Evolutionary conservation across 75 land plant genomes (phyloP), one percentile per base, ranked within the genome.

Genomic region (Ceratopteris richardii): DNA sequence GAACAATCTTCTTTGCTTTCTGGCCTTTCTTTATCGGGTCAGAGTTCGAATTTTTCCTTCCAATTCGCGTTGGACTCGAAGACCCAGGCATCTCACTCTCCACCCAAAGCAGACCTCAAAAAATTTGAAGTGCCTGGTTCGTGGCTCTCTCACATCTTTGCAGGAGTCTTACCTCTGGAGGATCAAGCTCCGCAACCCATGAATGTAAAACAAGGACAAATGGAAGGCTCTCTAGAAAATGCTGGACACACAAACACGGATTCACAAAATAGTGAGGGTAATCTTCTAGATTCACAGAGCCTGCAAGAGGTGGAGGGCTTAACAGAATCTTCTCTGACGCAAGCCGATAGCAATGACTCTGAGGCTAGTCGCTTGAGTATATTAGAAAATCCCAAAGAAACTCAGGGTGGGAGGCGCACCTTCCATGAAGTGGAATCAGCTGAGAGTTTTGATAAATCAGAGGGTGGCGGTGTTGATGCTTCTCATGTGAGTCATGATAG

Each of bases 1-100:
- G 72, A 70, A 51, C 54, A 44, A 13, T 70, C 67, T 29, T 28
- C 69, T 12, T 42, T 66, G 20, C 52, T 64, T 20, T 57, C 68
- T 24, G 59, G 60, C 14, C 25, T 64, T 16, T 55, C 67, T 48
- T 56, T 70, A 5, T 48, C 53, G n/a, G 24, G 42, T 43, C 51
- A 42, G 16, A 42, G 56, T 56, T 31, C 60, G 19, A 64, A 64
- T 22, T 63, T 56, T 48, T 63, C 64, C 23, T 42, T 68, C 18
- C 33, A 61, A 10, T 53, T 50, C 37, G 51, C 53, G 21, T 25
- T 63, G 18, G 46, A 54, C 19, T 31, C 57, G 23, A 54, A 63
- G 29, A 57, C 39, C 20, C 36, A 31, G 29, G 44, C 61, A 18
- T 26, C 11, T 28, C 24, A 26, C 23, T 27, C 29, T 22, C 48